Conservation (phyloP, 768 basidiomycete species). For the Amanita pallidorosea region DNA sequence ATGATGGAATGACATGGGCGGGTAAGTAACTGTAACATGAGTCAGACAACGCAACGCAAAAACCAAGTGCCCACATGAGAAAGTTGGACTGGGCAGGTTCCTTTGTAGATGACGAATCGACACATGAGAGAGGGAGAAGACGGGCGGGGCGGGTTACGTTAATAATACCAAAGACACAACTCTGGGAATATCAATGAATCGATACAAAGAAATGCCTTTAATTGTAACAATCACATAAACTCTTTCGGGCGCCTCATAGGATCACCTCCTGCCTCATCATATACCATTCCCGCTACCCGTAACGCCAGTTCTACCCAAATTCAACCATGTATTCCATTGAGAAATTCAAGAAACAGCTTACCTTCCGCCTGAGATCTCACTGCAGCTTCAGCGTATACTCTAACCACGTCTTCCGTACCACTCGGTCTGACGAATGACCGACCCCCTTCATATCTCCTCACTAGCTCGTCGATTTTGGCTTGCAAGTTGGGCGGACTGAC, state of each 20-base stretch:
- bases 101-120: constrained; percentile 92
- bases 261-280: constrained; percentile 77
- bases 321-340: constrained; percentile 3
- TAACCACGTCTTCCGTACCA: constrained; percentile 96
- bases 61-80: constrained; percentile 50
- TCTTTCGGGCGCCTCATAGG: constrained; percentile 67
- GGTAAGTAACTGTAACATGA: constrained; percentile 59
- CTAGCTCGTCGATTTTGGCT: constrained; percentile 69
- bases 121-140: constrained; percentile 41
- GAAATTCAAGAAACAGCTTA: constrained; percentile 25
- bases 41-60: constrained; percentile 2
- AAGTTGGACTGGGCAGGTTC: constrained; percentile 84
- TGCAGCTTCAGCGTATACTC: constrained; percentile 92
- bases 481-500: constrained; percentile 76
- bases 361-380: constrained; percentile 71
- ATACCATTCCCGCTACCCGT: constrained; percentile 77
- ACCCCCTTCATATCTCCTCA: constrained; percentile 69
- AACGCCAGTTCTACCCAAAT: constrained; percentile 61
- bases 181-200: too few species aligned
- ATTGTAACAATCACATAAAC: constrained; percentile 32
- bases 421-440: constrained; percentile 93
- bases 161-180: not conserved
- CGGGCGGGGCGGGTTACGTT: not conserved
- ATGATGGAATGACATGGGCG: constrained; percentile 93
- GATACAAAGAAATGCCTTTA: not conserved